These are phyloP conservation scores for Boletus pseudopeckii DNA, from an alignment of 768 basidiomycete genomes.

Conservation along the genomic window DNA sequence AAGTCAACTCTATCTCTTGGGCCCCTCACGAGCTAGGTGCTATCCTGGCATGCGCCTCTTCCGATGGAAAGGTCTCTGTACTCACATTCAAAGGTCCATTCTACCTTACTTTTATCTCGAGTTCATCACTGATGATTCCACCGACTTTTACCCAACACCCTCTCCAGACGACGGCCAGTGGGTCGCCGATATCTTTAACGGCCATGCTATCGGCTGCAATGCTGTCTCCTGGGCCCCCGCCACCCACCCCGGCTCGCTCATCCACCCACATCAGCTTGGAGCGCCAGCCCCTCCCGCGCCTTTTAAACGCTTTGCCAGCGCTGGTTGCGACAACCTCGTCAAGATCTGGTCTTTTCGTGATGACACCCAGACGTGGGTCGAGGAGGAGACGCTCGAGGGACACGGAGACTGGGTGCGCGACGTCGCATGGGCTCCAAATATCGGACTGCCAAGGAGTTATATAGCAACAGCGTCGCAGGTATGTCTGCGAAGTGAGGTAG, in stretches of 20 bases:
- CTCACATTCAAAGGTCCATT: conserved; percentile 92
- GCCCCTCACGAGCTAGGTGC: conserved; percentile 98
- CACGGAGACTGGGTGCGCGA: conserved; percentile 98
- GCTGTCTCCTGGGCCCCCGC: conserved; percentile 98
- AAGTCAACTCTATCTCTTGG: conserved; percentile 98
- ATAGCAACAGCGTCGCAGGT: conserved; percentile 94
- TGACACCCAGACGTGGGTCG: conserved; percentile 83
- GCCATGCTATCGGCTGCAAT: conserved; percentile 94
- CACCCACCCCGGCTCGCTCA: conserved; percentile 79
- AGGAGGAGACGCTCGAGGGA: conserved; percentile 86
- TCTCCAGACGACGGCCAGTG: conserved; percentile 89
- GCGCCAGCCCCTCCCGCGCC: conserved; percentile 40
- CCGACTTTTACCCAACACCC: neutral
- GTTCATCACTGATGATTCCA: neutral
- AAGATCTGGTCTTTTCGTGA: conserved; percentile 92
- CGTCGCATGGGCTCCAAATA: conserved; percentile 98
- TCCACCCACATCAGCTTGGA: conserved; percentile 57
- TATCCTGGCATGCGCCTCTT: conserved; percentile 94
- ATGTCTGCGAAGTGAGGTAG: conserved; percentile 9
- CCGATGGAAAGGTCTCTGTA: conserved; percentile 95
- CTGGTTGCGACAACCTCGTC: conserved; percentile 94
- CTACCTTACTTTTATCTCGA: neutral
- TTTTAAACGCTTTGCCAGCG: conserved; percentile 91
- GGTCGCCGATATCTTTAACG: conserved; percentile 93
- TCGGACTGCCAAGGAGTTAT: conserved; percentile 90